phyloP scores from a whole-genome alignment of 2,329 filamentous ascomycete genomes.

The Phaeosphaeriaceae sp. region DNA sequence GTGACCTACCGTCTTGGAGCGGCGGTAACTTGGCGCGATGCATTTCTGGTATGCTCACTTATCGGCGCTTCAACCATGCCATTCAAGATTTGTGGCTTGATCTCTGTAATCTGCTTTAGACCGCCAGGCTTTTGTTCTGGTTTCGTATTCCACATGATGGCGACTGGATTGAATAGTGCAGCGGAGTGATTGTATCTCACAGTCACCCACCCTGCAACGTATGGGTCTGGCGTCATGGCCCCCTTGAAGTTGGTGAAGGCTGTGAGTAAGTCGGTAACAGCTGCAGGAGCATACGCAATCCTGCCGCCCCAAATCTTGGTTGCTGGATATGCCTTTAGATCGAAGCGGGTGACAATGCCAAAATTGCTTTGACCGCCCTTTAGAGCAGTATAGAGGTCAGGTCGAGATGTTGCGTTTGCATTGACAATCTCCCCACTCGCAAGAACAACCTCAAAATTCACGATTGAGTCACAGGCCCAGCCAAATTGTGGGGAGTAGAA shows the following conservation, averaged over 20 bases:
- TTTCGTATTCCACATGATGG: constrained; percentile 33
- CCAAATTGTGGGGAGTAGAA: constrained; percentile 20
- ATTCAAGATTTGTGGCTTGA: constrained; percentile 23
- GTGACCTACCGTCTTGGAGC: constrained; percentile 14
- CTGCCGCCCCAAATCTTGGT: constrained; percentile 25
- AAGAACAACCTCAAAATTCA: constrained; percentile 45
- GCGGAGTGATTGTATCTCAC: constrained; percentile 28
- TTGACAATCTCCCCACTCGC: constrained; percentile 45
- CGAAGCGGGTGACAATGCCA: constrained; percentile 52
- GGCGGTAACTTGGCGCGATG: constrained; percentile 19
- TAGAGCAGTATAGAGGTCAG: constrained; percentile 50
- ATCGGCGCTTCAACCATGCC: constrained; percentile 22
- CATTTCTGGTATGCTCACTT: constrained; percentile 29
- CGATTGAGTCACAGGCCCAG: constrained; percentile 28
- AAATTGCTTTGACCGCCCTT: constrained; percentile 55
- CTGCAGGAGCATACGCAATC: constrained; percentile 19
- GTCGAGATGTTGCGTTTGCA: constrained; percentile 37
- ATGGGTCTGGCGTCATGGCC: constrained; percentile 21
- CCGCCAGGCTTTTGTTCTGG: constrained; percentile 23
- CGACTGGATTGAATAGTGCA: constrained; percentile 18
- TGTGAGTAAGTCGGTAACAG: constrained; percentile 17
- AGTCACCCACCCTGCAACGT: constrained; percentile 34
- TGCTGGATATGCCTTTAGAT: constrained; percentile 36
- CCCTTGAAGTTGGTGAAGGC: constrained; percentile 30
- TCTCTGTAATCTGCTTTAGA: constrained; percentile 16